phyloP scores from a whole-genome alignment of 257 asterid genomes.

The Ehretia macrophylla region DNA sequence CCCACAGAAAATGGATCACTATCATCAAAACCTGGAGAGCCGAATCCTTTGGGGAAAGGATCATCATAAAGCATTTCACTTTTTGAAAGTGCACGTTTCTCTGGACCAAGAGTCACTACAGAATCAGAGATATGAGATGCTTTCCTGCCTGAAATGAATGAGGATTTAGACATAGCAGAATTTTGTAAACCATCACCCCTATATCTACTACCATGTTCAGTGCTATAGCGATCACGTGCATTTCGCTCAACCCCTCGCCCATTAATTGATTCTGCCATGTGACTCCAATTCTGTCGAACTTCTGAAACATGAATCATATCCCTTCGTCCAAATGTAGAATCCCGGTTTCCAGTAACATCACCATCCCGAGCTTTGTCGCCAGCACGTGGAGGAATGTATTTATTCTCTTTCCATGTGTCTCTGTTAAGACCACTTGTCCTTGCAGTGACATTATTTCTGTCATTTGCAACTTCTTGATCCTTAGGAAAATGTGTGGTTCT shows the following conservation, averaged over 20 bases:
- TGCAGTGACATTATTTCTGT: constrained; percentile 31
- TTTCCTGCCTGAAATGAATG: constrained; percentile 50
- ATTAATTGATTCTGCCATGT: constrained; percentile 37
- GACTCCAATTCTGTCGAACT: constrained; percentile 41
- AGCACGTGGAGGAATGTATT: constrained; percentile 33
- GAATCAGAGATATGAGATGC: constrained; percentile 37
- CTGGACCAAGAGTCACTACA: constrained; percentile 42
- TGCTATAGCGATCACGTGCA: constrained; percentile 41
- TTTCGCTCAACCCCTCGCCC: constrained; percentile 44
- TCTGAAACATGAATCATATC: constrained; percentile 29
- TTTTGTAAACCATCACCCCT: constrained; percentile 49
- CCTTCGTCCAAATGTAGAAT: constrained; percentile 30
- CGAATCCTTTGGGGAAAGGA: constrained; percentile 34
- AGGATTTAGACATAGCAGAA: constrained; percentile 31
- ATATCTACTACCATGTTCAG: constrained; percentile 49
- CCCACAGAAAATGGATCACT: constrained; percentile 71
- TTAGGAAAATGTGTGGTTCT: constrained; percentile 7
- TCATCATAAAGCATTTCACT: constrained; percentile 55
- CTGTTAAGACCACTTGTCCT: constrained; percentile 36
- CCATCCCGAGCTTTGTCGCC: background rate
- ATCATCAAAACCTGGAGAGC: constrained; percentile 62
- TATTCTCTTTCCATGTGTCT: constrained; percentile 45
- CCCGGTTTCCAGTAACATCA: background rate
- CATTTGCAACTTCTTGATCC: constrained; percentile 39
- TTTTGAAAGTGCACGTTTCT: constrained; percentile 39